Percentiles rank a stretch among this genome's conserved stretches.
Evolutionary conservation across 2,329 filamentous ascomycete genomes (phyloP).

Genomic region (Beauveria sp.): DNA sequence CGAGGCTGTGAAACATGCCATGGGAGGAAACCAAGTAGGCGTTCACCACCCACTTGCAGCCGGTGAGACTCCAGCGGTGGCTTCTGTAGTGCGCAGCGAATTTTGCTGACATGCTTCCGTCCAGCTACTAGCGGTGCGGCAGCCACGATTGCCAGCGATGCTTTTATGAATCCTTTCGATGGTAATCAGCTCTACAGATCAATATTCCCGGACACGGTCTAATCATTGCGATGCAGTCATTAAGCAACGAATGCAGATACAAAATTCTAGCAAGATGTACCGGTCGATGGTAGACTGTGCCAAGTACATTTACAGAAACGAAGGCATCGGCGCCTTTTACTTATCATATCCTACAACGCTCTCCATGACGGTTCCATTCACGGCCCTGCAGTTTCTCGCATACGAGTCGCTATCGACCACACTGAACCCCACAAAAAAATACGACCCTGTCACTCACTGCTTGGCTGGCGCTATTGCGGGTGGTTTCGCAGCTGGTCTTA

Average conservation of each 20-base stretch:
- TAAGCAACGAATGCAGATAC: slow-evolving; percentile 98
- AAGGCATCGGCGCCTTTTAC: slow-evolving; percentile 90
- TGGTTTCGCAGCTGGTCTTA: slow-evolving; percentile 86
- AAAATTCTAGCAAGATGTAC: slow-evolving; percentile 83
- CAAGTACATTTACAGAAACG: slow-evolving; percentile 74
- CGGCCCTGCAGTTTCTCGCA: slow-evolving; percentile 90
- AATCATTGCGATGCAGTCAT: slow-evolving; percentile 58
- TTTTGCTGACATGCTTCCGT: slow-evolving; percentile 4
- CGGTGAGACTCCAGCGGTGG: slow-evolving; percentile 42
- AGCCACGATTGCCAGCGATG: slow-evolving; percentile 94
- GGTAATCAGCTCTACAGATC: slow-evolving; percentile 46
- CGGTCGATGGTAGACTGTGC: slow-evolving; percentile 83
- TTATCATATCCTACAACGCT: slow-evolving; percentile 96
- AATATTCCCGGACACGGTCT: background rate
- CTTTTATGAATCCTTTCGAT: slow-evolving; percentile 98
- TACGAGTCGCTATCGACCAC: slow-evolving; percentile 94
- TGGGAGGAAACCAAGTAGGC: slow-evolving; percentile 82
- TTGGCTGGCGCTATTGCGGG: slow-evolving; percentile 86
- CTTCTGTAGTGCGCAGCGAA: background rate
- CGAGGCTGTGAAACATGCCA: slow-evolving; percentile 91
- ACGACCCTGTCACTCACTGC: slow-evolving; percentile 92
- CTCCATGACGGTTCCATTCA: slow-evolving; percentile 98
- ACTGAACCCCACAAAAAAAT: slow-evolving; percentile 79
- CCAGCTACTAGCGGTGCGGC: slow-evolving; percentile 85
- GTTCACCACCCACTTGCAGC: slow-evolving; percentile 90